Evolutionary conservation across 2,329 filamentous ascomycete species (phyloP), one percentile per base, ranked within the genome.

Genomic region (Apiospora rasikravindrae): DNA sequence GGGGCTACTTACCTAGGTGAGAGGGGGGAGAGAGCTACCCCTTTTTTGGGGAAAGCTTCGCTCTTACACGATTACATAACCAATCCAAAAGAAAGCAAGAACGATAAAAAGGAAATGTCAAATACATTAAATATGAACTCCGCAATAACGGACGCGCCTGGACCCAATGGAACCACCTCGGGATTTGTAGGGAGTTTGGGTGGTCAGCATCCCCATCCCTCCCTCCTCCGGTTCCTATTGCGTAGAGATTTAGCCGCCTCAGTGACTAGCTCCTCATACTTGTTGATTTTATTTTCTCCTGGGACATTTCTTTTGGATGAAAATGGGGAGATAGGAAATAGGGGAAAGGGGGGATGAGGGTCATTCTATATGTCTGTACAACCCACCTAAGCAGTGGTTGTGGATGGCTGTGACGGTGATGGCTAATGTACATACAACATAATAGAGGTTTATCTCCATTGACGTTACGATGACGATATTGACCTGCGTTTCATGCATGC

Each of bases 181-280:
- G 57, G 24, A 64, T 33, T 64, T 64, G 19, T 64, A 40, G 57
- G 29, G 53, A 10, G 57, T n/a, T 64, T 40, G 57, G 57, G 57
- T 64, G 57, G 57, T 64, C 57, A 64, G 57, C 57, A 61, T 40
- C 10, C 19, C 22, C 57, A 37, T 40, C 33, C 57, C 33, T 40
- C 33, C 57, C 33, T 16, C 29, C 29, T 40, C 53, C 53, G 29
- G 16, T 61, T 40, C 33, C 57, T 29, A 40, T 64, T 64, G 57
- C 57, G 33, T 40, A 40, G 24, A 40, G 4, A 13, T 64, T 14
- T 64, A 64, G 19, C 57, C 57, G 10, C 22, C 8, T 40, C 22
- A 33, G n/a, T 64, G 33, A 19, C 14, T 3, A 61, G 7, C 10
- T 24, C 33, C 33, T 64, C 22, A 13, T 61, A 37, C 29, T 5